Conservation (phyloP, 2,329 filamentous ascomycete genomes). For the Trichophaea hybrida region DNA sequence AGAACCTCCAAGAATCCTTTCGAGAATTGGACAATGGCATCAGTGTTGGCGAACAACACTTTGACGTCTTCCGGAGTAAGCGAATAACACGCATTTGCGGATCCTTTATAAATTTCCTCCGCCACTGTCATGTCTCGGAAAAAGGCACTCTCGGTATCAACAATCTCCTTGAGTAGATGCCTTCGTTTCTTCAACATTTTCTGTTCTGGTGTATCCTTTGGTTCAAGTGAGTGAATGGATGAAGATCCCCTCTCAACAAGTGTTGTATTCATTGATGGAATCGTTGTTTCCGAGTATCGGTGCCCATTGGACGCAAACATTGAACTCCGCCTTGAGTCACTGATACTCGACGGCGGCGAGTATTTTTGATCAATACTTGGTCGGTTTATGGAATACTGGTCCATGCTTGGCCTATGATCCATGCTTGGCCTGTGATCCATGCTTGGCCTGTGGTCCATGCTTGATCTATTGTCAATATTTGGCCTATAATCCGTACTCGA, state of each 20-base stretch:
- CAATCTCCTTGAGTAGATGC: slow-evolving; percentile 76
- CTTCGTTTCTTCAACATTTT: slow-evolving; percentile 66
- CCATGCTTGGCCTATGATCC: slow-evolving; percentile 19
- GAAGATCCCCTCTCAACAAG: slow-evolving; percentile 10
- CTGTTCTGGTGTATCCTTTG: slow-evolving; percentile 37
- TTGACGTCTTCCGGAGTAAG: slow-evolving; percentile 75
- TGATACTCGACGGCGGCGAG: slow-evolving; percentile 26
- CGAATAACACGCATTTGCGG: slow-evolving; percentile 64
- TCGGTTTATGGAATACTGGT: slow-evolving; percentile 17
- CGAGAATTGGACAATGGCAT: slow-evolving; percentile 79
- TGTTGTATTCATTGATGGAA: slow-evolving; percentile 14
- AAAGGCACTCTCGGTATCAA: slow-evolving; percentile 85
- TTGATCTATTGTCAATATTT: slow-evolving; percentile 6
- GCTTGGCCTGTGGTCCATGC: slow-evolving; percentile 8
- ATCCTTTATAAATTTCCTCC: slow-evolving; percentile 94
- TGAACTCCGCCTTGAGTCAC: slow-evolving; percentile 20
- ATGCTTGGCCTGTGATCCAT: slow-evolving; percentile 10
- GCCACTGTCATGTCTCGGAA: slow-evolving; percentile 94
- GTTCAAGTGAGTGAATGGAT: slow-evolving; percentile 19
- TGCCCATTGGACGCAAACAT: slow-evolving; percentile 15
- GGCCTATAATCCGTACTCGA: neutral
- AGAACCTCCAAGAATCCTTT: slow-evolving; percentile 63
- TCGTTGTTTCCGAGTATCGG: slow-evolving; percentile 20
- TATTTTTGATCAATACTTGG: slow-evolving; percentile 21
- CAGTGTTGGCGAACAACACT: slow-evolving; percentile 80